phyloP scores from a whole-genome alignment of 495 filamentous ascomycete genomes.

The Hypomontagnella submonticulosa region DNA sequence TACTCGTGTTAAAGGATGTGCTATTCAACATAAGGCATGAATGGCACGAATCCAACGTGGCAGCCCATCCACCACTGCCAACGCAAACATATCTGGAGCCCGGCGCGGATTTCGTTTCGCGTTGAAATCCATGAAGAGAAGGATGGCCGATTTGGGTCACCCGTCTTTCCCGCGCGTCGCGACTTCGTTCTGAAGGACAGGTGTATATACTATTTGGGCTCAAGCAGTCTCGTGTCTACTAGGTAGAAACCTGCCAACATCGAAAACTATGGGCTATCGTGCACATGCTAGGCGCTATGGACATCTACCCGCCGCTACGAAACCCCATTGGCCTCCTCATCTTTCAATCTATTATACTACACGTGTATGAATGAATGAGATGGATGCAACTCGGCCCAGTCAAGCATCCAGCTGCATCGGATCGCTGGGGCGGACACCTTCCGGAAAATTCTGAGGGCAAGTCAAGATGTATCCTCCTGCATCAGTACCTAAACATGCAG shows the following conservation, averaged over 20 bases:
- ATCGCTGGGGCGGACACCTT: conserved; percentile 15
- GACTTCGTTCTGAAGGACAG: conserved; percentile 8
- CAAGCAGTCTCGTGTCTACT: conserved; percentile 13
- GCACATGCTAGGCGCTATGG: conserved; percentile 20
- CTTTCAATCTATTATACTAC: conserved; percentile 34
- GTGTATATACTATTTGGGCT: conserved; percentile 15
- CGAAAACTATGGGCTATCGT: conserved; percentile 17
- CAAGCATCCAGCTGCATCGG: conserved; percentile 33
- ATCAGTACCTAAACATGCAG: conserved; percentile 41
- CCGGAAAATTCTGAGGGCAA: conserved; percentile 25
- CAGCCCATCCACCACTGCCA: conserved; percentile 19
- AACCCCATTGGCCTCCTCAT: conserved; percentile 29
- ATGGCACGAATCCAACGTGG: conserved; percentile 35
- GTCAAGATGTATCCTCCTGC: conserved; percentile 32
- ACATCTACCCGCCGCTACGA: conserved; percentile 13
- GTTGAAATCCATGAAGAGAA: not conserved
- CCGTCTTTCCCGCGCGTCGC: conserved; percentile 4
- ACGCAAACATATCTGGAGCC: conserved; percentile 14
- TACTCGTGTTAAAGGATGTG: conserved; percentile 9
- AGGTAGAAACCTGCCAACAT: conserved; percentile 18
- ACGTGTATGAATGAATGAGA: conserved; percentile 37
- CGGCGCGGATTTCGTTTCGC: conserved; percentile 9
- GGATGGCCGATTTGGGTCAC: conserved; percentile 7
- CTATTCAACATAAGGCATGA: conserved; percentile 17
- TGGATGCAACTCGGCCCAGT: conserved; percentile 32